phyloP scores from a whole-genome alignment of 202 grass and related monocot species.

The Saccharum hybrid region DNA sequence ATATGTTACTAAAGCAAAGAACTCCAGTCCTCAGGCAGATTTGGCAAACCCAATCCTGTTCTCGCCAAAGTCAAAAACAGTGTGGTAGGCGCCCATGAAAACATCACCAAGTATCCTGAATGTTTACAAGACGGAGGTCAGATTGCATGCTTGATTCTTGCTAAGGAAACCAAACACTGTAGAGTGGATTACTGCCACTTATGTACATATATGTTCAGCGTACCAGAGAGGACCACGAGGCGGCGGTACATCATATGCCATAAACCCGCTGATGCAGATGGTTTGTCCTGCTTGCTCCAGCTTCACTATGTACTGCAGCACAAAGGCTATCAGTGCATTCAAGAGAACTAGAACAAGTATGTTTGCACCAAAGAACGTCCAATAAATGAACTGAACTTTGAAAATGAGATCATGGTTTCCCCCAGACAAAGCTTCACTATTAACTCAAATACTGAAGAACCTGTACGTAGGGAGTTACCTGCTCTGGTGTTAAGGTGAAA shows the following conservation, averaged over 20 bases:
- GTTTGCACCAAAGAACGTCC: neutral
- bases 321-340: neutral
- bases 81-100: constrained; percentile 98
- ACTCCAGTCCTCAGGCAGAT: constrained; percentile 51
- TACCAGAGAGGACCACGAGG: constrained; percentile 88
- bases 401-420: neutral
- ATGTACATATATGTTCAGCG: neutral
- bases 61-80: constrained; percentile 81
- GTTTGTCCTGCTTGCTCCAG: constrained; percentile 66
- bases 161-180: neutral
- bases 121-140: neutral
- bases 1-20: neutral
- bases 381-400: neutral
- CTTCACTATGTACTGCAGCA: constrained; percentile 80
- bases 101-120: constrained; percentile 93
- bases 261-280: constrained; percentile 87
- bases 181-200: neutral
- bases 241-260: constrained; percentile 76
- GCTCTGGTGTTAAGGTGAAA: constrained; percentile 81
- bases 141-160: neutral
- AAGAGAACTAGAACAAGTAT: neutral
- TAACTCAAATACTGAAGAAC: neutral
- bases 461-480: constrained; percentile 53
- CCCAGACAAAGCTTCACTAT: neutral
- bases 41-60: constrained; percentile 75